Base-by-base conservation (phyloP, 225 moss, liverwort and hornwort genomes). In the Bryum argenteum region DNA sequence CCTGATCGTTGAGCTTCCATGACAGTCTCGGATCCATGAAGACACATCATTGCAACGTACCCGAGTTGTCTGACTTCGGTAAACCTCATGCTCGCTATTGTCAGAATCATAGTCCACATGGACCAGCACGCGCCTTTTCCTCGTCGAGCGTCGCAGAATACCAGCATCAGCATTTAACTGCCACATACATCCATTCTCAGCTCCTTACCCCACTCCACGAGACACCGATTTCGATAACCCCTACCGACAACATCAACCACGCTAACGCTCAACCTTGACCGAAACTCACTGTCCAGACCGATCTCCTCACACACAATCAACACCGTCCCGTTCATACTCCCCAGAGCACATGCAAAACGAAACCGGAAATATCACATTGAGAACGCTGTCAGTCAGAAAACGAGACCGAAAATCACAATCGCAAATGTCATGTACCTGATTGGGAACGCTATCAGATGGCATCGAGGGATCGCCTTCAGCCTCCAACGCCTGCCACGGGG, bases 61-160 rank as follows among this genome's bases (percentile, higher is more conserved):
- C 85, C 88, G 77, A 58, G 85, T 81, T 10, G 75, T 37, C 9
- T 78, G 79, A 65, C 70, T 79, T 66, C 83, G 65, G 66, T 73
- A 83, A 19, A 73, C 61, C 61, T 81, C 81, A 71, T 73, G 84
- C 39, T 89, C 89, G 63, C 82, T 83, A 68, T 83, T 86, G 63
- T 91, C 91, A 4, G 89, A 86, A 23, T 87, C 91, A 66, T 87
- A 91, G 47, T 84, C 87, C 43, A 91, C 84, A 63, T 86, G 85
- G 55, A 89, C 85, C 23, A 88, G 80, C 64, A 91, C 84, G 23
- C 91, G 87, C 81, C 91, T 81, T 66, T 89, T 89, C 45, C 91
- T 83, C 17, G 89, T 89, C 37, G 91, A 91, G 7, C 91, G 86
- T 64, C 91, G 85, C 67, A 91, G 51, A 52, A 66, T 82, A 63